Conservation (phyloP, 1,284 basidiomycete species). For the Ceratobasidium sp. region DNA sequence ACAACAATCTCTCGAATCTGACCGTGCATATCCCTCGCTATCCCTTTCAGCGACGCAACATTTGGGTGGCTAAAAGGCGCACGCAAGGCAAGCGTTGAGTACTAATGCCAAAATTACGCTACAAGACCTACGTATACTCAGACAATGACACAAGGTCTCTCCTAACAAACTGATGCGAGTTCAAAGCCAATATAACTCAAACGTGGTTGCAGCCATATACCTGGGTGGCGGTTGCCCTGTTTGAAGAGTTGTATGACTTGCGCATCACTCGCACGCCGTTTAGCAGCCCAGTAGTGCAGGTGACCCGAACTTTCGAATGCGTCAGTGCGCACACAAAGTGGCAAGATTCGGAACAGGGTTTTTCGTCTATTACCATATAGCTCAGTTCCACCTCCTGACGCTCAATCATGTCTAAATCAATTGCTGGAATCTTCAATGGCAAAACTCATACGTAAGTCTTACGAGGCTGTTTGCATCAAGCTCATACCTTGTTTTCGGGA, state of each 20-base stretch:
- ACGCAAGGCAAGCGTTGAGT: neutral
- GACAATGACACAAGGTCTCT: neutral
- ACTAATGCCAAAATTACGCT: neutral
- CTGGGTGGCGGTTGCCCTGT: neutral
- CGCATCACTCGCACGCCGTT: neutral
- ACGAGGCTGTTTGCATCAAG: neutral
- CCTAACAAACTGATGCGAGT: neutral
- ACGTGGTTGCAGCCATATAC: neutral
- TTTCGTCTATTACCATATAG: neutral
- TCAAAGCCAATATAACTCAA: neutral
- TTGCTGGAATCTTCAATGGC: neutral
- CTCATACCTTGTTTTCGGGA: neutral
- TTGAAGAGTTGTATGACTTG: neutral
- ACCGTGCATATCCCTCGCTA: neutral
- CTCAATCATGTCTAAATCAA: neutral
- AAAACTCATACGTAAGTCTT: neutral
- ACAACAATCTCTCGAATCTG: neutral
- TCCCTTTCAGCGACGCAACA: neutral
- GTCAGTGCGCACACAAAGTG: neutral
- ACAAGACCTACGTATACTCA: neutral
- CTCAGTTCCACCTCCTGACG: neutral
- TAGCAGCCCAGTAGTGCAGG: neutral
- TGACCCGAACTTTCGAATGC: neutral
- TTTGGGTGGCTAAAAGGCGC: neutral
- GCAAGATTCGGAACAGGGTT: neutral